phyloP scores from a whole-genome alignment of 2,329 filamentous ascomycete species.

The Aaosphaeria pasadenensis region DNA sequence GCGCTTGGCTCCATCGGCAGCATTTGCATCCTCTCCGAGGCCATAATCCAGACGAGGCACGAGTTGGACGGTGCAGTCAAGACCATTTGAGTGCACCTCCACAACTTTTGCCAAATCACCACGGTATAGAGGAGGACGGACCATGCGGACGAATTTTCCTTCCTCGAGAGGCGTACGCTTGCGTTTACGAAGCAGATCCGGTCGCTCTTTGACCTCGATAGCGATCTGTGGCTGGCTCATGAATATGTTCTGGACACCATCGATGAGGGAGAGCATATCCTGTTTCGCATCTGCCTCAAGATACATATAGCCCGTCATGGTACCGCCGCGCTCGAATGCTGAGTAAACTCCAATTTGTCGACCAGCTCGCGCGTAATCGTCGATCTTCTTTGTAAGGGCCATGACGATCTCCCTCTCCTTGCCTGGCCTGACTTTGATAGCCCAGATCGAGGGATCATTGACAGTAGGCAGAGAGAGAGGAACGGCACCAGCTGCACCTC shows the following conservation, averaged over 20 bases:
- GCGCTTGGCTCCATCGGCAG: constrained; percentile 60
- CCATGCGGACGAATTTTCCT: constrained; percentile 89
- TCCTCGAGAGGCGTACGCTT: constrained; percentile 79
- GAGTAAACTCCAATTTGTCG: constrained; percentile 82
- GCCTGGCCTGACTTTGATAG: constrained; percentile 86
- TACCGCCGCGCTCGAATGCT: constrained; percentile 83
- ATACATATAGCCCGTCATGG: constrained; percentile 94
- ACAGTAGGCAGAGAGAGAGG: constrained; percentile 81
- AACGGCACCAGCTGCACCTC: constrained; percentile 27
- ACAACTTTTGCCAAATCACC: constrained; percentile 90
- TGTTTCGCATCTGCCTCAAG: constrained; percentile 86
- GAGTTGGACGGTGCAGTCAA: constrained; percentile 81
- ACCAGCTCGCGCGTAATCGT: constrained; percentile 74
- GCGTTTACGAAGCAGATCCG: constrained; percentile 84
- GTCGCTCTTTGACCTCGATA: constrained; percentile 96
- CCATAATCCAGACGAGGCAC: constrained; percentile 93
- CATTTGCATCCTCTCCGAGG: constrained; percentile 70
- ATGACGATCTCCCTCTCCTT: constrained; percentile 93
- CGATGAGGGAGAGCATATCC: constrained; percentile 78
- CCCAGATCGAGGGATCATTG: constrained; percentile 95
- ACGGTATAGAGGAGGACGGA: constrained; percentile 74
- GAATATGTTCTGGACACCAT: constrained; percentile 86
- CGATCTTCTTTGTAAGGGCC: constrained; percentile 81
- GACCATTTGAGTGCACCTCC: constrained; percentile 87
- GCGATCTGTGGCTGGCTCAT: constrained; percentile 81